These are phyloP conservation scores for Plenodomus tracheiphilus DNA, from an alignment of 2,329 filamentous ascomycete species.

Conservation along the genomic window DNA sequence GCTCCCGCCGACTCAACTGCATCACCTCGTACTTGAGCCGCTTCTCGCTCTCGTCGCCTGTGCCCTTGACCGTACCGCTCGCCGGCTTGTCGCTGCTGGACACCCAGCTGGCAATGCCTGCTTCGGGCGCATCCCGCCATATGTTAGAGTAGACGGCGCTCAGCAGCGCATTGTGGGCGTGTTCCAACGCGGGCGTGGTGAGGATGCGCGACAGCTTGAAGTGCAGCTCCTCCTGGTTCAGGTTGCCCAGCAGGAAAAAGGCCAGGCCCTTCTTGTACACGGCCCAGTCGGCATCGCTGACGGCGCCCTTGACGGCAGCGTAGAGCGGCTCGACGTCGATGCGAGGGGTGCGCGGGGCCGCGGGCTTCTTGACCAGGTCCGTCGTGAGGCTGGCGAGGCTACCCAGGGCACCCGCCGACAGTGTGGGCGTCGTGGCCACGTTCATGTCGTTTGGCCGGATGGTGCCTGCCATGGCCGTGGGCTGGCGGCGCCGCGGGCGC, in stretches of 20 bases:
- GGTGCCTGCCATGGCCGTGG: conserved; percentile 44
- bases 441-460: conserved; percentile 44
- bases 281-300: conserved; percentile 61
- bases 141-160: conserved; percentile 63
- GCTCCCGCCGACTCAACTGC: conserved; percentile 62
- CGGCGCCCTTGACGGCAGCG: conserved; percentile 61
- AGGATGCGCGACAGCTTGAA: conserved; percentile 61
- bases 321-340: conserved; percentile 67
- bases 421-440: conserved; percentile 38
- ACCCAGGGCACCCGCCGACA: conserved; percentile 41
- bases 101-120: conserved; percentile 67
- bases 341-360: conserved; percentile 58
- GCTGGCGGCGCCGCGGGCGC: too few species aligned
- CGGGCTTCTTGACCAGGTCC: conserved; percentile 49
- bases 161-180: conserved; percentile 66
- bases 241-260: conserved; percentile 62
- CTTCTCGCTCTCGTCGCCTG: conserved; percentile 65
- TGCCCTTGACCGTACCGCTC: conserved; percentile 68
- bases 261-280: conserved; percentile 63
- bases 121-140: conserved; percentile 62
- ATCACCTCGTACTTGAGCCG: conserved; percentile 67
- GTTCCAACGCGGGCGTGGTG: conserved; percentile 56
- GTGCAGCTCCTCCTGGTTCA: conserved; percentile 65
- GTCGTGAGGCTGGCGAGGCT: conserved; percentile 43
- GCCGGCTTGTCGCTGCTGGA: conserved; percentile 72